phyloP scores from a whole-genome alignment of 2,329 filamentous ascomycete species.

The Calonectria pseudoreteaudii region DNA sequence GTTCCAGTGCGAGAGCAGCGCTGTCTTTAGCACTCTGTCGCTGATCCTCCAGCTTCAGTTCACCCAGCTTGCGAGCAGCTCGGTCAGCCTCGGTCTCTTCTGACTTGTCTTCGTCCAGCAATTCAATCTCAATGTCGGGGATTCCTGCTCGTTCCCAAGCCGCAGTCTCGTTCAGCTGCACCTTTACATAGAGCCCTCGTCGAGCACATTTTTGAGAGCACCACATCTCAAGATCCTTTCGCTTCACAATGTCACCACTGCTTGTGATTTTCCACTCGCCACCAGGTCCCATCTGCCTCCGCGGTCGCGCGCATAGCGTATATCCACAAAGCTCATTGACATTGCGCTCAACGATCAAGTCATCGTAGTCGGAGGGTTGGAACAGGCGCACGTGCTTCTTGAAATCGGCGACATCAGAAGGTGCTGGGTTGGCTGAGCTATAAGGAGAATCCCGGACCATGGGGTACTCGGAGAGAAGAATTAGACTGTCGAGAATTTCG shows the following conservation, averaged over 20 bases:
- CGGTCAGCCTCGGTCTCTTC: slow-evolving; percentile 56
- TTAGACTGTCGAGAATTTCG: slow-evolving; percentile 77
- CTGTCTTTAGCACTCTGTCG: slow-evolving; percentile 53
- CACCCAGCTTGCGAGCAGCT: slow-evolving; percentile 52
- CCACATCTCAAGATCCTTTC: slow-evolving; percentile 84
- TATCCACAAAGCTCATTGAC: slow-evolving; percentile 87
- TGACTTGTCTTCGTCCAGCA: slow-evolving; percentile 75
- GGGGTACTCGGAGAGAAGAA: slow-evolving; percentile 75
- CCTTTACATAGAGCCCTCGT: slow-evolving; percentile 85
- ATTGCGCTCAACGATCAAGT: slow-evolving; percentile 89
- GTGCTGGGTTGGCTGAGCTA: slow-evolving; percentile 61
- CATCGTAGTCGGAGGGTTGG: slow-evolving; percentile 90
- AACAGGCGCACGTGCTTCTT: slow-evolving; percentile 77
- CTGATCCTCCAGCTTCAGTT: slow-evolving; percentile 59
- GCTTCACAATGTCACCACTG: slow-evolving; percentile 73
- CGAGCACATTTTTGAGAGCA: slow-evolving; percentile 84
- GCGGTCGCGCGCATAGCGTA: slow-evolving; percentile 77
- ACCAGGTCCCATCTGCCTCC: slow-evolving; percentile 64
- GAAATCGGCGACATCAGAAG: slow-evolving; percentile 74
- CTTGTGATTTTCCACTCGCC: slow-evolving; percentile 77
- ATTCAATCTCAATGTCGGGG: slow-evolving; percentile 66
- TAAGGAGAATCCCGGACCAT: slow-evolving; percentile 46
- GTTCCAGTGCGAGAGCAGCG: slow-evolving; percentile 63
- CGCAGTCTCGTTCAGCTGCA: slow-evolving; percentile 87
- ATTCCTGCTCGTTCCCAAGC: slow-evolving; percentile 82